Percentiles rank a stretch among this genome's conserved stretches.
phyloP scores from a whole-genome alignment of 2,329 filamentous ascomycete species.

The Aspergillus costaricaensis region DNA sequence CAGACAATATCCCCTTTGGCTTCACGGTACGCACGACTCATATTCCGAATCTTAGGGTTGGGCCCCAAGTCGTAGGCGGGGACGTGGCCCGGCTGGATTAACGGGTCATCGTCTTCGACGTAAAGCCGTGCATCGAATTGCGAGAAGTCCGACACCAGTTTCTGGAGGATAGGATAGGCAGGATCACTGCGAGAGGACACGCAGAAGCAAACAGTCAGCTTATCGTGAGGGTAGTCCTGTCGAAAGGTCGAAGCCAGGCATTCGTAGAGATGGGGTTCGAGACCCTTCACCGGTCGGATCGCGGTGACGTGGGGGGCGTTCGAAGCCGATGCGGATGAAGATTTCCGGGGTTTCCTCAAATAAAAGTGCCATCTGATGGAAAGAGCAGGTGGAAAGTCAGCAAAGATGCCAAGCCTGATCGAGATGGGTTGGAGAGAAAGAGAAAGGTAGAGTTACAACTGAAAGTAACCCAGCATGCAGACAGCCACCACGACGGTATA shows the following conservation, averaged over 20 bases:
- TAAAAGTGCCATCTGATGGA: conserved; percentile 56
- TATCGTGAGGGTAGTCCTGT: conserved; percentile 76
- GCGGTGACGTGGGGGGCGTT: conserved; percentile 81
- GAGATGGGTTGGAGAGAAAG: neutral
- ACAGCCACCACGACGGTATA: conserved; percentile 58
- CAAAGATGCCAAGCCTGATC: neutral
- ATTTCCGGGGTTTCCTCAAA: conserved; percentile 47
- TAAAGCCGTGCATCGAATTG: conserved; percentile 70
- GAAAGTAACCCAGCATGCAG: conserved; percentile 59
- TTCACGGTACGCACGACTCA: conserved; percentile 89
- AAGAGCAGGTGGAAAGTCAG: conserved; percentile 8
- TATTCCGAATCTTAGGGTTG: conserved; percentile 98
- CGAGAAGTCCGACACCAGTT: conserved; percentile 72
- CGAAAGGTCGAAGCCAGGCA: conserved; percentile 84
- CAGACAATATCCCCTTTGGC: conserved; percentile 86
- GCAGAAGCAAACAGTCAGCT: conserved; percentile 79
- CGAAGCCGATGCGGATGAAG: conserved; percentile 40
- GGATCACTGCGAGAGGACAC: conserved; percentile 74
- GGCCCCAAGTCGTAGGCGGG: conserved; percentile 70
- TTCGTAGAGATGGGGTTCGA: conserved; percentile 87
- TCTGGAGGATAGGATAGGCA: conserved; percentile 71
- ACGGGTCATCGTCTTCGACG: conserved; percentile 78
- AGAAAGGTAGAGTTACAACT: conserved; percentile 52
- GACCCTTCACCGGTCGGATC: conserved; percentile 88
- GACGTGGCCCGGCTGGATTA: conserved; percentile 57